Evolutionary conservation across 768 basidiomycete species (phyloP).

Genomic region (Kondoa subrosea): DNA sequence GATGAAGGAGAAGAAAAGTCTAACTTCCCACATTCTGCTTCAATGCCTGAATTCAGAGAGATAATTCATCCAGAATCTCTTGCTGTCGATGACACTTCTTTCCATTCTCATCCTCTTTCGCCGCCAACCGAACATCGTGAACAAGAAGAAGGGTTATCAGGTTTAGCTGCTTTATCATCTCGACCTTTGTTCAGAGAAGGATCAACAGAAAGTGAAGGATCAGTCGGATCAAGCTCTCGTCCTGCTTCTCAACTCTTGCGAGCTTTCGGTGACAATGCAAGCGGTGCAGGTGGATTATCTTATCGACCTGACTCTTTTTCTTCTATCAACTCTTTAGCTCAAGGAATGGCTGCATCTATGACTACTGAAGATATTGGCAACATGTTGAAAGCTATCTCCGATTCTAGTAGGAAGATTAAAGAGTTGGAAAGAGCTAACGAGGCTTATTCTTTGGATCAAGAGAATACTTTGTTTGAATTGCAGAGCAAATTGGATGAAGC

Average conservation of each 20-base stretch:
- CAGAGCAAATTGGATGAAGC: conserved; percentile 61
- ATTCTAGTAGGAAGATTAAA: not conserved
- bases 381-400: not conserved
- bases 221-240: not conserved
- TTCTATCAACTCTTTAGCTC: not conserved
- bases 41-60: not conserved
- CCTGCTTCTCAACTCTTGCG: not conserved
- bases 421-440: conserved; percentile 58
- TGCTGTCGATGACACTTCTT: conserved; percentile 1
- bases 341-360: not conserved
- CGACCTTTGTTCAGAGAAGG: not conserved
- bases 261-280: not conserved
- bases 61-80: not conserved
- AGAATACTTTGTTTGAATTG: conserved; percentile 65
- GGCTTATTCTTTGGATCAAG: conserved; percentile 54
- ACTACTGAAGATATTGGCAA: not conserved
- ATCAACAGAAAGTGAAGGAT: not conserved
- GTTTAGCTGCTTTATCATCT: not conserved
- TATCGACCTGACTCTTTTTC: conserved; percentile 5
- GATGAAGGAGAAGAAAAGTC: not conserved
- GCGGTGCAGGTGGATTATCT: not conserved
- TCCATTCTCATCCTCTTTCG: conserved; percentile 3
- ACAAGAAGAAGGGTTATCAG: not conserved
- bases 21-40: not conserved
- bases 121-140: not conserved